These are phyloP conservation scores for Russula sp. DNA, from an alignment of 768 basidiomycete genomes.

Conservation along the genomic window DNA sequence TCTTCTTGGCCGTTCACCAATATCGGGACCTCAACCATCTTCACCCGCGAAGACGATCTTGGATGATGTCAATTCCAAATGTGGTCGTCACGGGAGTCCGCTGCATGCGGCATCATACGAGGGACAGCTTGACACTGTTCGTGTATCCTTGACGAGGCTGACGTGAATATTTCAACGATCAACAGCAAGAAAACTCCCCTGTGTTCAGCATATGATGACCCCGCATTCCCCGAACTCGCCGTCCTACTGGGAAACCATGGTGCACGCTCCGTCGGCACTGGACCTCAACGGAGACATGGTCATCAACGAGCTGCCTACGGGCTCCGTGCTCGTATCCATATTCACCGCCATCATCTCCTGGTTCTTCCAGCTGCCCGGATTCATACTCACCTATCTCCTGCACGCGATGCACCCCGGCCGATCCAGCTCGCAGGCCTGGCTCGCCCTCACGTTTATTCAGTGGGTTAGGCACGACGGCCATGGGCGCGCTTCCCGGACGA, in stretches of 20 bases:
- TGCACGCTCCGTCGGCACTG: slow-evolving; percentile 63
- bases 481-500: slow-evolving; percentile 23
- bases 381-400: slow-evolving; percentile 87
- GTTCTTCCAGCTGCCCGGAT: slow-evolving; percentile 96
- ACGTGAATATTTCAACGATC: no score
- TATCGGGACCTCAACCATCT: background rate
- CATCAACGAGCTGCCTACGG: slow-evolving; percentile 87
- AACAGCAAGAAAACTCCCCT: no score
- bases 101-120: no score
- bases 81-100: no score
- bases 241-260: slow-evolving; percentile 94
- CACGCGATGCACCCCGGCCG: slow-evolving; percentile 90
- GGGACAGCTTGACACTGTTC: no score
- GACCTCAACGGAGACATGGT: slow-evolving; percentile 60
- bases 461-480: slow-evolving; percentile 64
- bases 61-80: no score
- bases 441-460: slow-evolving; percentile 94
- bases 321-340: slow-evolving; percentile 64
- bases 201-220: no score
- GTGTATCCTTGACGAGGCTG: no score
- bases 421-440: slow-evolving; percentile 86
- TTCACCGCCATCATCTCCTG: slow-evolving; percentile 80
- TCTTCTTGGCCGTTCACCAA: background rate
- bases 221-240: no score
- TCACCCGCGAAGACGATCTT: no score